Base-by-base conservation (phyloP, 1,139 yeast species). In the Hemisphaericaspora subhashii region DNA sequence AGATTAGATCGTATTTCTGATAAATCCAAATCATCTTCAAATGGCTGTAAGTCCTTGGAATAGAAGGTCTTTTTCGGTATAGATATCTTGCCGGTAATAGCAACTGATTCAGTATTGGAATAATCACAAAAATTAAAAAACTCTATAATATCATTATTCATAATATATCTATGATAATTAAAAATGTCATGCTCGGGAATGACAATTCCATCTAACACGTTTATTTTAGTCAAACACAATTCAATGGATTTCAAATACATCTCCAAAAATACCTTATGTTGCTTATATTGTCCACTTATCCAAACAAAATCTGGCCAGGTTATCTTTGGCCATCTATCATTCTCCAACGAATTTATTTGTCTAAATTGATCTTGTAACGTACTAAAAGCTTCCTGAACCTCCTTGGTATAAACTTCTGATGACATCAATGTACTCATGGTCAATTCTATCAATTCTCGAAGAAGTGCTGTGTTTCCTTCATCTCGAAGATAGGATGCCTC, bases 251-350 rank as follows among this genome's bases (percentile, higher is more conserved):
- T 71, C 18, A 66, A 44, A 39, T 69, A 71, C 2, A 59, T 35
- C 5, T 48, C 53, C 4, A 65, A 51, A 36, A 64, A 59, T 1
- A 54, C 55, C 23, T 47, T 51, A 33, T 67, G 58, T 16, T 64
- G 71, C 33, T 65, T 57, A 17, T 58, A 46, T 15, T 50, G 51
- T 35, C 53, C 48, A 25, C 58, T 52, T 3, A 63, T 39, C 10
- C 47, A 52, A 20, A 71, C 40, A 44, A 59, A 72, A 32, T 65
- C 69, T 3, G 61, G 45, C 76, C 76, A 72, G 12, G 65, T 47
- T 3, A 60, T 50, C 39, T 67, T 66, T 9, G 72, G 72, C 73
- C 73, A 66, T 13, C 48, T 47, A 3, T 57, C 47, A 16, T 60
- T 63, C 1, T 46, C 40, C 33, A 69, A 53, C 2, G 58, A 46